Evolutionary conservation across 768 basidiomycete genomes (phyloP), one percentile per base, ranked within the genome.

Genomic region (Coprinellus micaceus): DNA sequence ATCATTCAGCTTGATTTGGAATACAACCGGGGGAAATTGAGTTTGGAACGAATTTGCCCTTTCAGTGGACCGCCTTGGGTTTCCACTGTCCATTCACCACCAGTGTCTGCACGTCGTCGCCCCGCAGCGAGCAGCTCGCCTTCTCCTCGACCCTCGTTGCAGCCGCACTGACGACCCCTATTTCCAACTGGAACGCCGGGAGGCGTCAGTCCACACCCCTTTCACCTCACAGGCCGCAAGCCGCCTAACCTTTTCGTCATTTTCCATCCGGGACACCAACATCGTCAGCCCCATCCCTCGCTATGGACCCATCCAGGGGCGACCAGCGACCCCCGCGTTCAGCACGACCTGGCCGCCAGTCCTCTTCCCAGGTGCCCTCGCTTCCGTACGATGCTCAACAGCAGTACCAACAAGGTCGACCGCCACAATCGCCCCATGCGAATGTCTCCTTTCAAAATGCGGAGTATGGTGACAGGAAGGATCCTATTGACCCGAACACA

Each of bases 381-480:
- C n/a, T n/a, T n/a, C 74, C 79, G 1, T 60, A 72, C 46, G 75
- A 80, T 66, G 56, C 46, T 30, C 52, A 58, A 54, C 68, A 67
- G 47, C 68, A 71, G 55, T 66, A 59, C 48, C 57, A 58, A 49
- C 57, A 63, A 30, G 60, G 70, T 37, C 70, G 72, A 3, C 64
- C 68, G n/a, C 67, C 73, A 44, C 61, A 69, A 44, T 30, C 72
- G 69, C 29, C 67, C 61, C 57, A 73, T 54, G 59, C 70, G n/a
- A 69, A 74, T 61, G 85, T 92, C 24, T 85, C 86, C 33, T 92
- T 92, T 66, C 84, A 85, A 69, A 77, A 76, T 54, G 75, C 61
- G 17, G 89, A 91, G 67, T 81, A 79, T 65, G 89, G 89, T 47
- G 88, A 89, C 71, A 81, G 88, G 53, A 77, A 74, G 22, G 77